Evolutionary conservation across 169 alveolate genomes (phyloP).

Genomic region (Toxoplasma gondii): DNA sequence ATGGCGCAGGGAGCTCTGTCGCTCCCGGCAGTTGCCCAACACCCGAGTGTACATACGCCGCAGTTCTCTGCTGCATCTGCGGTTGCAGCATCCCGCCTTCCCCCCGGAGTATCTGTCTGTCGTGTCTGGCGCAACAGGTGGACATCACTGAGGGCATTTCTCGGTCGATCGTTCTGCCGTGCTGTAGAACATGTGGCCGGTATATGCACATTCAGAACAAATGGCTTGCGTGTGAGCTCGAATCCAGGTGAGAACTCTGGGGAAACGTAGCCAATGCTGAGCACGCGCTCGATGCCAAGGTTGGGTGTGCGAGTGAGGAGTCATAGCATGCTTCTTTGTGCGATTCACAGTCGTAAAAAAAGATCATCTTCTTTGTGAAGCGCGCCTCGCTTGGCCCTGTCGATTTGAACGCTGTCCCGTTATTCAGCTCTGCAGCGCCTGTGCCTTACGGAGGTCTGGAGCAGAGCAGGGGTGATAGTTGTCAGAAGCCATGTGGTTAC

Average conservation of each 20-base stretch:
- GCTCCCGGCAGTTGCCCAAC: background rate
- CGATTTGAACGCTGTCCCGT: no score
- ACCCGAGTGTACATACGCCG: slow-evolving; percentile 23
- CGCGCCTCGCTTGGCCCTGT: no score
- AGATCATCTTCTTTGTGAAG: no score
- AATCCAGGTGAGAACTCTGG: slow-evolving; percentile 68
- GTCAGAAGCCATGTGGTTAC: no score
- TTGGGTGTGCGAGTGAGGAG: background rate
- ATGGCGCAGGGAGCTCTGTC: background rate
- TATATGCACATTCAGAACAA: slow-evolving; percentile 89
- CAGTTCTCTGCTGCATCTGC: slow-evolving; percentile 66
- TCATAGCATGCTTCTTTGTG: background rate
- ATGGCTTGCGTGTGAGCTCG: slow-evolving; percentile 95
- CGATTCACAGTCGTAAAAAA: background rate
- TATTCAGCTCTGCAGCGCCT: no score
- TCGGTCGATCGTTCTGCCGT: slow-evolving; percentile 79
- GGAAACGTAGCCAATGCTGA: background rate
- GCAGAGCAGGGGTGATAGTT: no score
- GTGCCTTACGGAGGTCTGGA: no score
- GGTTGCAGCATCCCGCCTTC: slow-evolving; percentile 73
- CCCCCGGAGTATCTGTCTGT: slow-evolving; percentile 92
- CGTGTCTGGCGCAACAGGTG: slow-evolving; percentile 89
- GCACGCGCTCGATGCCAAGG: background rate
- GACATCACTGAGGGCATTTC: slow-evolving; percentile 93
- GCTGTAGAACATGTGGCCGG: slow-evolving; percentile 92